Base-by-base conservation (phyloP, 805 yeast genomes). In the Groenewaldozyma tartarivorans region DNA sequence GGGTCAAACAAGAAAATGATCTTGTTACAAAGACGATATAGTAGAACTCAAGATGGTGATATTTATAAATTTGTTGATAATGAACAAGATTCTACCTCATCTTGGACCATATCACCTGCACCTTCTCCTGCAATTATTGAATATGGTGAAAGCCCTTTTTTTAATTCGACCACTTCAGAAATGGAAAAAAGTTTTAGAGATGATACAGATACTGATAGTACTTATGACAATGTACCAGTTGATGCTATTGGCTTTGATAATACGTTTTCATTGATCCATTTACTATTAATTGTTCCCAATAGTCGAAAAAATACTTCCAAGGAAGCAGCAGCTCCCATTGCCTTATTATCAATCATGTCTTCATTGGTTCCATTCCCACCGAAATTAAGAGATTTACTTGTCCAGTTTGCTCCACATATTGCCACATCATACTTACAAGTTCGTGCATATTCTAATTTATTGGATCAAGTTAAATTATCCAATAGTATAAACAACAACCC, bases 71-170 rank as follows among this genome's bases (percentile, higher is more conserved):
- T 45, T 35, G 53, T 44, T 26, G 62, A 58, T 36, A 49, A 46
- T 21, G 61, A 58, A 41, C 62, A 57, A 41, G 50, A 48, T 2
- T 13, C 47, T 3, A 31, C 41, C 4, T 54, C 61, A 2, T 58
- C 62, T 2, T 55, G 62, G 61, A 43, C 55, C 2, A 37, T 43
- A 17, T 57, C 62, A 2, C 59, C 62, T 2, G 58, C 60, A 2
- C 58, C 59, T 2, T 53, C 62, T 1, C 61, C 62, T 3, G 60
- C 58, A 6, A 26, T 57, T 4, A 38, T 49, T 5, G 49, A 52
- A 21, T 51, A 50, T 27, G 33, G 40, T 1, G 53, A 52, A 36
- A 51, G 49, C 37, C 58, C 60, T 2, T 57, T 56, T 32, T 58
- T 57, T 42, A 44, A 26, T 33, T 21, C 41, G 11, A 17, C 37